Base-by-base conservation (phyloP, 805 yeast species). In the Metahyphopichia silvanorum region DNA sequence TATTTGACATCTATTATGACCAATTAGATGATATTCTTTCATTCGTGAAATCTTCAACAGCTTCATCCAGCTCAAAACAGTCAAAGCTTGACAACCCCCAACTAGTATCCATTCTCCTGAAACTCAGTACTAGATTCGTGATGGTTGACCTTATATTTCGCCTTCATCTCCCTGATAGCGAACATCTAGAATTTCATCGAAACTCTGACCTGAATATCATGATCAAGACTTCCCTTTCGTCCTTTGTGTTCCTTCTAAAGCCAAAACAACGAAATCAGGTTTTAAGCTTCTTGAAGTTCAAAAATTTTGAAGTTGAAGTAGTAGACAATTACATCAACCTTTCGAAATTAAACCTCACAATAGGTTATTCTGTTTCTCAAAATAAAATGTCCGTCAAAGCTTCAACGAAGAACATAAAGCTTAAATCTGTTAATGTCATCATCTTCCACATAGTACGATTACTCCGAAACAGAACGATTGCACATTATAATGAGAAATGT, bases 371-470 rank as follows among this genome's bases (percentile, higher is more conserved):
- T 34, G 29, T 62, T 2, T n/a, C 37, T 5, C 50, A 45, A 4
- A 40, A 45, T 14, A 45, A 37, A 7, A 12, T 60, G 4, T 34
- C 53, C 1, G 29, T 64, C 5, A 51, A 56, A 21, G 22, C 54
- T 6, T 37, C 45, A 10, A 44, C 53, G 18, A 62, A 62, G 34
- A 46, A 45, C 11, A 28, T 61, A 6, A 50, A 48, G 34, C 27
- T 62, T 17, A 52, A 47, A 21, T 63, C 69, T 1, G 60, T 64
- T 10, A 66, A 66, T 42, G 56, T 53, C 9, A 60, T 55, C 27
- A 44, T 66, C 5, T 66, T 66, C 37, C 56, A 57, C 21, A 43
- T 66, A 13, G 55, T 65, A 5, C 39, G 66, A 28, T 51, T 49
- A 30, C 31, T 63, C 7, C 41, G 60, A 26, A 65, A 63, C 32